These are phyloP conservation scores for Penicillium freii DNA, from an alignment of 2,329 filamentous ascomycete species.

Conservation along the genomic window DNA sequence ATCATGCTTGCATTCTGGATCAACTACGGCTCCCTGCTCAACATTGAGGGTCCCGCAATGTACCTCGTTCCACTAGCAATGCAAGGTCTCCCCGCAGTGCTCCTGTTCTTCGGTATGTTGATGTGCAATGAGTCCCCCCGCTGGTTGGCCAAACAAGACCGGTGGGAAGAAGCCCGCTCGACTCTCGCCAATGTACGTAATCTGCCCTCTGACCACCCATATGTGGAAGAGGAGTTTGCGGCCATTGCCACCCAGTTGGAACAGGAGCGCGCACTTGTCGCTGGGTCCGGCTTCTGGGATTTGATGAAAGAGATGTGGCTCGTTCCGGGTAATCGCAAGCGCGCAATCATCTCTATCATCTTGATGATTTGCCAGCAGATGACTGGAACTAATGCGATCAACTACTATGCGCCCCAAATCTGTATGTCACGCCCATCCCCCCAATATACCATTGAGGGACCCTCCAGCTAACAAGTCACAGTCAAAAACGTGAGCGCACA, in stretches of 20 bases:
- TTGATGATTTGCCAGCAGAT: conserved; percentile 56
- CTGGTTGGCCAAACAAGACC: conserved; percentile 65
- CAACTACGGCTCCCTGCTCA: conserved; percentile 54
- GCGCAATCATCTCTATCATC: conserved; percentile 54
- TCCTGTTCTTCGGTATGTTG: conserved; percentile 61
- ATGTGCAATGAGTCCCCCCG: conserved; percentile 65
- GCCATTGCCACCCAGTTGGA: conserved; percentile 64
- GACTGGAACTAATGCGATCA: conserved; percentile 57
- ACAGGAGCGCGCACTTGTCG: conserved; percentile 58
- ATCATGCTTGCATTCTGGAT: conserved; percentile 52
- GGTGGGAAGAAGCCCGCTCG: conserved; percentile 62
- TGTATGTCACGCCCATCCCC: conserved; percentile 45
- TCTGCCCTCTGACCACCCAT: conserved; percentile 53
- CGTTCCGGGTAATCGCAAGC: conserved; percentile 54
- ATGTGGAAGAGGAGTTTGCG: conserved; percentile 58
- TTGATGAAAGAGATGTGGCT: conserved; percentile 64
- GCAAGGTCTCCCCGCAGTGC: conserved; percentile 62
- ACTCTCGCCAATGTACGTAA: conserved; percentile 59
- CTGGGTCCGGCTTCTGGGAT: conserved; percentile 54
- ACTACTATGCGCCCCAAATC: conserved; percentile 70
- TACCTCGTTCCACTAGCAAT: conserved; percentile 64
- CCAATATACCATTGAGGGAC: too few relatives aligned
- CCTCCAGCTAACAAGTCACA: conserved; percentile 9
- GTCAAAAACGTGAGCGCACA: conserved; percentile 21
- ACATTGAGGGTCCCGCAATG: conserved; percentile 49